These are phyloP conservation scores for Apiospora rasikravindrae DNA, from an alignment of 2,329 filamentous ascomycete genomes.

Conservation along the genomic window DNA sequence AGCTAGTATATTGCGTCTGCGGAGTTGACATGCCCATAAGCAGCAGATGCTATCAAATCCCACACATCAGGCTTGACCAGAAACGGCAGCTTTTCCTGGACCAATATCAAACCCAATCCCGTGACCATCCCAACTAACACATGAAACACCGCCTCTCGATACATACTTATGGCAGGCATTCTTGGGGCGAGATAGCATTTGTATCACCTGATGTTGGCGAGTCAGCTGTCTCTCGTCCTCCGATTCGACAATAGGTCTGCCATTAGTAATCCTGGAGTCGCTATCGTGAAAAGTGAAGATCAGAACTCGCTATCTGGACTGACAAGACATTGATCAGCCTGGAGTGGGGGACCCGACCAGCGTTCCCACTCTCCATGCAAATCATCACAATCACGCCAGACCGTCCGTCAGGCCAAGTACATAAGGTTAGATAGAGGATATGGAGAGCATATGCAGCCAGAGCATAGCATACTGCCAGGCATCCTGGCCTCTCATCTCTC, in stretches of 20 bases:
- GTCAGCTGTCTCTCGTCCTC: neutral
- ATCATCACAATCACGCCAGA: constrained; percentile 11
- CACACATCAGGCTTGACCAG: neutral
- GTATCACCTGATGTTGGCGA: constrained; percentile 2
- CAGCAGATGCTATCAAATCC: neutral
- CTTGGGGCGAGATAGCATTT: neutral
- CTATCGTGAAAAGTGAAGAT: neutral
- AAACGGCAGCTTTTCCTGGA: neutral
- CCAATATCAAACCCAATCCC: constrained; percentile 4
- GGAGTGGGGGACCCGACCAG: neutral
- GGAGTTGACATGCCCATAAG: neutral
- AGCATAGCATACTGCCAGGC: neutral
- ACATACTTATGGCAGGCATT: neutral
- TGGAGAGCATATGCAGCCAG: neutral
- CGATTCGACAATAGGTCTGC: neutral
- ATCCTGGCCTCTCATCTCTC: too few relatives aligned
- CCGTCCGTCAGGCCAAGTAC: neutral
- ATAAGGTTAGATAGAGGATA: neutral
- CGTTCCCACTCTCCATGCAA: neutral
- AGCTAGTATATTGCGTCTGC: neutral
- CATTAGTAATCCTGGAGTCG: neutral
- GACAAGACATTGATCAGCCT: neutral
- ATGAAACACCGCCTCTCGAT: neutral
- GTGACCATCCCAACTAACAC: neutral
- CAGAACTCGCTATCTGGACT: neutral